Base-by-base conservation (phyloP, 2,329 filamentous ascomycete genomes). In the Ascochyta fabae region DNA sequence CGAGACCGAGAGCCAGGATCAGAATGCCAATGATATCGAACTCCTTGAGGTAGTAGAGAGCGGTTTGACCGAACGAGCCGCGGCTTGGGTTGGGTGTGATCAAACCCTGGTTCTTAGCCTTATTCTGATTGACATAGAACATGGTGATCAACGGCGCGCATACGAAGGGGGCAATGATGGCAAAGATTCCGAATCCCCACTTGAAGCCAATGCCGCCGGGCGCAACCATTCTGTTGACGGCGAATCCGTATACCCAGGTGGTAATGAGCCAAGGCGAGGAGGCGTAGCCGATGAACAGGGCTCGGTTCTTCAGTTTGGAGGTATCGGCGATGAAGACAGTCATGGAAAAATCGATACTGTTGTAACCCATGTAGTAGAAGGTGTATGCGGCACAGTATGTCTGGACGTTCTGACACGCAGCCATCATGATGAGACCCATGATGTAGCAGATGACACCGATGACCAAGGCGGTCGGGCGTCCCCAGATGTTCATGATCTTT, bases 301-400 rank as follows among this genome's bases (percentile, higher is more conserved):
- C 85, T 80, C 72, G 61, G 67, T 90, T 88, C 56, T 83, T 80
- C 31, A 91, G 77, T 42, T 82, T 81, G 1, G 88, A 87, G 1
- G 86, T 88, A 64, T 91, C 88, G 26, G 88, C 86, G 47, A 89
- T 84, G 63, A 91, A 86, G 29, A 91, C 83, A 50, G 82, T 83
- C 26, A 90, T 78, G 38, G 82, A 82, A 66, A 88, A 89, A 55
- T 81, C 81, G 39, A 90, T 77, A 6, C 85, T 86, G 26, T 83
- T 82, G 56, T 67, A 73, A 10, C 88, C 88, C 34, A 89, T 82
- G 48, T 82, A 82, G 68, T 87, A 90, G 67, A 91, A 88, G 1
- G 89, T 86, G 59, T 86, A 81, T 2, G 85, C 86, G 4, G 87
- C 87, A 43, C 84, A 85, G 71, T 87, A 90, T 0, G 82, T 84